Percentiles rank a stretch among this genome's conserved stretches.
Evolutionary conservation across 192 early-diverging fungal genomes (phyloP).

Genomic region (Coemansia sp.): DNA sequence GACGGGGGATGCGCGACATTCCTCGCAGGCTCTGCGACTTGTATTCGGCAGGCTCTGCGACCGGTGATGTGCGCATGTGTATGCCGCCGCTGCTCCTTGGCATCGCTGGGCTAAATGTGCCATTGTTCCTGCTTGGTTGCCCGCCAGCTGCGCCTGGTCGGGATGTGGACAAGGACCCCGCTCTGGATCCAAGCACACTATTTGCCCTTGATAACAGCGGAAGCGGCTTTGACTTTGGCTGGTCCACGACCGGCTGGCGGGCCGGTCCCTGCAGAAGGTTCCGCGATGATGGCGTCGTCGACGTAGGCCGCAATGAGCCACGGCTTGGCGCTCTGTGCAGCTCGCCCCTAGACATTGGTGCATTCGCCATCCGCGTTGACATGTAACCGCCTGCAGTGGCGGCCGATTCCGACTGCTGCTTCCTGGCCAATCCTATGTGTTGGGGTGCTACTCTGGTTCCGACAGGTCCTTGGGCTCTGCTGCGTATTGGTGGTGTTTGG

Average conservation of each 20-base stretch:
- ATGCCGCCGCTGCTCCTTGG: neutral
- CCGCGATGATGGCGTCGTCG: conserved; percentile 1
- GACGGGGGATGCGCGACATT: conserved; percentile 27
- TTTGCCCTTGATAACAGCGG: neutral
- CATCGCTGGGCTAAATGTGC: neutral
- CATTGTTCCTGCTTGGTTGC: neutral
- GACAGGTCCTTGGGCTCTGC: neutral
- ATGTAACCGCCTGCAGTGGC: neutral
- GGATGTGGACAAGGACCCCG: neutral
- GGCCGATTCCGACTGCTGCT: conserved; percentile 36
- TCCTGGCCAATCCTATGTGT: conserved; percentile 11
- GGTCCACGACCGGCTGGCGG: neutral
- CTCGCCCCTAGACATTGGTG: conserved; percentile 6
- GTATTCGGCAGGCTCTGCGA: neutral
- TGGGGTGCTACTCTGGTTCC: conserved; percentile 8
- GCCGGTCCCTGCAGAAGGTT: neutral
- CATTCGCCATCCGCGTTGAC: conserved; percentile 5
- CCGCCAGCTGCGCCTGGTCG: neutral
- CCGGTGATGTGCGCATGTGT: conserved; percentile 21
- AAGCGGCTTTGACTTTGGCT: neutral
- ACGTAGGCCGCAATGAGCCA: neutral
- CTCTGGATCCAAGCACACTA: neutral
- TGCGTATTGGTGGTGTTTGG: neutral
- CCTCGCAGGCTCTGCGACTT: neutral
- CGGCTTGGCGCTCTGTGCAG: conserved; percentile 1